Percentiles rank a stretch among this genome's conserved stretches.
Conservation (phyloP, 805 yeast species). For the Hanseniaspora meyeri region DNA sequence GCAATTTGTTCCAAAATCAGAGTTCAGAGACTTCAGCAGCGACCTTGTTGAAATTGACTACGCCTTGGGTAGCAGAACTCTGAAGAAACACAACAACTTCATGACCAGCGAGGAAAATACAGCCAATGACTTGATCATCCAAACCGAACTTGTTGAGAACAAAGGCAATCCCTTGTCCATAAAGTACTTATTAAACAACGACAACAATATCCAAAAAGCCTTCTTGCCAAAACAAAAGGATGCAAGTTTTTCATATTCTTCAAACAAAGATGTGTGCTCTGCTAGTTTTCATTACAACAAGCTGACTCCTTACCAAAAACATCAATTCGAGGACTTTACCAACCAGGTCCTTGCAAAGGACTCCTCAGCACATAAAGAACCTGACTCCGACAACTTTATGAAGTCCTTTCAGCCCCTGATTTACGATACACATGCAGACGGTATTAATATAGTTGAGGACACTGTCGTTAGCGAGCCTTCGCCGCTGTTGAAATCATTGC, state of each 20-base stretch:
- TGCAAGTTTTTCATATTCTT: neutral
- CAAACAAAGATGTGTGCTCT: neutral
- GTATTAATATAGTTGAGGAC: neutral
- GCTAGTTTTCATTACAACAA: neutral
- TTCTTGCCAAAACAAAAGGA: neutral
- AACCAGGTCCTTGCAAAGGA: neutral
- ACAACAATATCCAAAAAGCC: neutral
- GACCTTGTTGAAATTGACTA: neutral
- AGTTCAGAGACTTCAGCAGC: neutral
- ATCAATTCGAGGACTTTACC: neutral
- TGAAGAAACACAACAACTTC: neutral
- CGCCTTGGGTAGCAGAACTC: constrained; percentile 5
- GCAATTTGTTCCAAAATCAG: neutral
- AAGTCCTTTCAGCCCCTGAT: neutral
- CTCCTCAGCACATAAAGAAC: neutral
- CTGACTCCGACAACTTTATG: no score
- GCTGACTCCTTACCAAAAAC: neutral
- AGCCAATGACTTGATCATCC: neutral
- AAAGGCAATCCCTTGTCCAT: neutral
- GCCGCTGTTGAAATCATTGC: neutral
- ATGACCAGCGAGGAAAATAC: neutral
- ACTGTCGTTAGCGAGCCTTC: neutral
- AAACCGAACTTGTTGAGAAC: neutral
- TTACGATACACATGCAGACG: neutral
- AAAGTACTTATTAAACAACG: neutral